Evolutionary conservation across 257 asterid species (phyloP).

Genomic region (Gentiana straminea): DNA sequence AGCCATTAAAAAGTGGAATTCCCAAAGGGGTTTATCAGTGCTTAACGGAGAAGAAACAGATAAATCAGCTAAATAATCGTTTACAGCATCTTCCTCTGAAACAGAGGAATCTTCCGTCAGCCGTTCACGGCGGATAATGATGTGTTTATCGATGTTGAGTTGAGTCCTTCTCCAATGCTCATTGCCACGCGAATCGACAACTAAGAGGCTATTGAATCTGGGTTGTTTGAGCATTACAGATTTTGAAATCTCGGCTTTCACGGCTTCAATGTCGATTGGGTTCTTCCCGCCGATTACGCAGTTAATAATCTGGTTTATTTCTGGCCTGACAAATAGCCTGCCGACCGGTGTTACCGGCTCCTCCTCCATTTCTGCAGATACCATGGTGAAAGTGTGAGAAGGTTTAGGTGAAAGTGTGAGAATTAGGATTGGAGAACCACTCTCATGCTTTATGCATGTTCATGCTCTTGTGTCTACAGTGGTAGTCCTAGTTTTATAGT

Average conservation of each 20-base stretch:
- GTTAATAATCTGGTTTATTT: slow-evolving; percentile 34
- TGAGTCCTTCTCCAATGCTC: slow-evolving; percentile 46
- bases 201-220: slow-evolving; percentile 59
- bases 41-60: slow-evolving; percentile 43
- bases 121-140: slow-evolving; percentile 26
- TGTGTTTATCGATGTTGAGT: slow-evolving; percentile 47
- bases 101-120: slow-evolving; percentile 17
- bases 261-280: slow-evolving; percentile 29
- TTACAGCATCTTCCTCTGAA: slow-evolving; percentile 43
- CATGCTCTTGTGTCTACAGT: too few species aligned
- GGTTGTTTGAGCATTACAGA: slow-evolving; percentile 49
- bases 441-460: too few species aligned
- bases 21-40: slow-evolving; percentile 66
- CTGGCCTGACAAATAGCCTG: slow-evolving; percentile 44
- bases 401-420: too few species aligned
- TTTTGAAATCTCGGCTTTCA: slow-evolving; percentile 21
- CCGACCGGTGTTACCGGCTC: slow-evolving; percentile 68
- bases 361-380: slow-evolving; percentile 27
- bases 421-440: too few species aligned
- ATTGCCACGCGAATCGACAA: slow-evolving; percentile 39
- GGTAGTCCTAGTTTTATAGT: too few species aligned
- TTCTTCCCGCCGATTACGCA: slow-evolving; percentile 26
- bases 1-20: slow-evolving; percentile 43
- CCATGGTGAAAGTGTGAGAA: neutral
- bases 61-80: slow-evolving; percentile 44